Percentiles rank a stretch among this genome's conserved stretches.
These are phyloP conservation scores for Hypomyces perniciosus DNA, from an alignment of 2,329 filamentous ascomycete species.

Conservation along the genomic window DNA sequence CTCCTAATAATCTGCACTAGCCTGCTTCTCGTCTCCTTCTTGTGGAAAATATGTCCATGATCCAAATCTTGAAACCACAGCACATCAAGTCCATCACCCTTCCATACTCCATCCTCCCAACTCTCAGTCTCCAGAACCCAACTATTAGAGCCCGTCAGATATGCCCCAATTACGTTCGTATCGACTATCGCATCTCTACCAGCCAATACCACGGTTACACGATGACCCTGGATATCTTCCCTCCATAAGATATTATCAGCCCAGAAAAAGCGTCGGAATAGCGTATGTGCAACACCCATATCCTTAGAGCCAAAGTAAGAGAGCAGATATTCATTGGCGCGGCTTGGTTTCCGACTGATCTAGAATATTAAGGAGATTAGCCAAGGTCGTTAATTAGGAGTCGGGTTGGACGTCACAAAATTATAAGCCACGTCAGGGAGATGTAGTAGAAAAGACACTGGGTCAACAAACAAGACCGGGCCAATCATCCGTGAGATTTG, in stretches of 20 bases:
- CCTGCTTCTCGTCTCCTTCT: conserved; percentile 23
- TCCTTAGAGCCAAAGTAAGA: conserved; percentile 57
- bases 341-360: conserved; percentile 35
- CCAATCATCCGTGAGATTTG: conserved; percentile 31
- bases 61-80: conserved; percentile 50
- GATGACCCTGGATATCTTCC: conserved; percentile 39
- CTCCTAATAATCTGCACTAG: conserved; percentile 25
- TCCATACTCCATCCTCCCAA: conserved; percentile 24
- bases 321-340: conserved; percentile 52
- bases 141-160: conserved; percentile 35
- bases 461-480: conserved; percentile 51
- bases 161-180: conserved; percentile 45
- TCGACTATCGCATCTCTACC: conserved; percentile 50
- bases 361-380: conserved; percentile 14
- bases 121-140: conserved; percentile 14
- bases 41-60: conserved; percentile 50
- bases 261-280: conserved; percentile 57
- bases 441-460: conserved; percentile 54
- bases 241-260: conserved; percentile 55
- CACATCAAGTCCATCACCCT: conserved; percentile 39
- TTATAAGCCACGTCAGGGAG: conserved; percentile 59
- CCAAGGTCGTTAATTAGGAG: neutral
- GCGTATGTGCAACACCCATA: conserved; percentile 51
- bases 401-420: conserved; percentile 33
- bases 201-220: conserved; percentile 44